Conservation (phyloP, 805 yeast genomes). For the Wickerhamomyces tratensis region DNA sequence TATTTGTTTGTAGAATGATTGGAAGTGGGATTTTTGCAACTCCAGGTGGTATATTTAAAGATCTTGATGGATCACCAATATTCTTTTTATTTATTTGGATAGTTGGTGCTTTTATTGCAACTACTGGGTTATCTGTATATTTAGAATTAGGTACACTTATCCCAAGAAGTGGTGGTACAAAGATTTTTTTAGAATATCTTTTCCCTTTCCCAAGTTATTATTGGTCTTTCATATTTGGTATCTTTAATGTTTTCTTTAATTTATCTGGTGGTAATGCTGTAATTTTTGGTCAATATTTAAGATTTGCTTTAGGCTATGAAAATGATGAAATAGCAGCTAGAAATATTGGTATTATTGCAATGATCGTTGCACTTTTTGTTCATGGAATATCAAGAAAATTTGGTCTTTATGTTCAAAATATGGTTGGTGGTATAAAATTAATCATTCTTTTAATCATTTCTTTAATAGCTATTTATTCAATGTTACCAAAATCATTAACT, state of each 20-base stretch:
- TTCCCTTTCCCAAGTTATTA: constrained; percentile 48
- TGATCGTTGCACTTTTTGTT: constrained; percentile 26
- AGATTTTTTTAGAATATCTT: constrained; percentile 56
- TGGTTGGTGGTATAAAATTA: constrained; percentile 51
- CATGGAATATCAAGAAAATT: constrained; percentile 49
- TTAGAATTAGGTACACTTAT: constrained; percentile 59
- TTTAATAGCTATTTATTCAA: constrained; percentile 43
- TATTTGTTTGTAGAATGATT: constrained; percentile 56
- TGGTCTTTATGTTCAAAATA: constrained; percentile 51
- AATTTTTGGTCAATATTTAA: constrained; percentile 48
- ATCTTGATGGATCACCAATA: constrained; percentile 57
- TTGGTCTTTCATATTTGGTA: constrained; percentile 36
- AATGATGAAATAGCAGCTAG: constrained; percentile 25
- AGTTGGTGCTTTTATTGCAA: constrained; percentile 47
- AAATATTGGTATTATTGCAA: constrained; percentile 30
- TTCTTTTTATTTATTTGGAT: constrained; percentile 54
- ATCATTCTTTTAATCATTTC: constrained; percentile 40
- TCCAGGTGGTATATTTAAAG: constrained; percentile 52
- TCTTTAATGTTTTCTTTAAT: constrained; percentile 43
- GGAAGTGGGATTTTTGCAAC: constrained; percentile 75
- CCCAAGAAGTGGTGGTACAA: constrained; percentile 67
- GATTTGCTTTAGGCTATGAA: constrained; percentile 31
- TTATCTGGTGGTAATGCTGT: constrained; percentile 43
- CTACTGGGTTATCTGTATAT: constrained; percentile 54
- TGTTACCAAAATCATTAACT: constrained; percentile 37